phyloP scores from a whole-genome alignment of 768 basidiomycete species.

The Xanthoconium purpureum region DNA sequence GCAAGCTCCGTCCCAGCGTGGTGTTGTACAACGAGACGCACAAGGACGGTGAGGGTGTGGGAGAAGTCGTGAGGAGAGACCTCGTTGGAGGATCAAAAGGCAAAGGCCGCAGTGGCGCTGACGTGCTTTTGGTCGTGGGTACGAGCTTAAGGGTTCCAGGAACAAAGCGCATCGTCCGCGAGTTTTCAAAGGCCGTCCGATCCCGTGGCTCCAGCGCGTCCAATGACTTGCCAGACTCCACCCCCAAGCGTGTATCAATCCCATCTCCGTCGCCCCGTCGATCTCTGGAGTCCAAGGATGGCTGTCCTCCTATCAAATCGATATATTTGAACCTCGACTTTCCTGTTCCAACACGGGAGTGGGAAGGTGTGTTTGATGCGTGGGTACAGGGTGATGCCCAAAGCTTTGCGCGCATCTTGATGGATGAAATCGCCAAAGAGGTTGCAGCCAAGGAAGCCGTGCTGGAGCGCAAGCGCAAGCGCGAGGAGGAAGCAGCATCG shows the following conservation, averaged over 20 bases:
- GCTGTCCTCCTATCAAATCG: constrained; percentile 56
- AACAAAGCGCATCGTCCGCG: constrained; percentile 86
- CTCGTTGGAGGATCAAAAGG: constrained; percentile 67
- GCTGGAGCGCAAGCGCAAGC: constrained; percentile 53
- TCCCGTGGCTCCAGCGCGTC: constrained; percentile 42
- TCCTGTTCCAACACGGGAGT: constrained; percentile 79
- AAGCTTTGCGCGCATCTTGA: constrained; percentile 61
- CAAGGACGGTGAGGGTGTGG: constrained; percentile 83
- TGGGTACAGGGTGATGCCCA: constrained; percentile 92
- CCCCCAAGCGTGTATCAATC: constrained; percentile 34
- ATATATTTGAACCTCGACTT: constrained; percentile 87
- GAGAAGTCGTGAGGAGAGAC: constrained; percentile 78
- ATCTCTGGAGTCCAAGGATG: constrained; percentile 36
- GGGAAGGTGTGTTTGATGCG: constrained; percentile 87
- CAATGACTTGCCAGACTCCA: constrained; percentile 28
- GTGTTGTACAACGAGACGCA: constrained; percentile 90
- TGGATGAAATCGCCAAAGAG: constrained; percentile 57
- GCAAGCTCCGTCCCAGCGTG: constrained; percentile 79
- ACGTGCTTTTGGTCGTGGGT: constrained; percentile 84
- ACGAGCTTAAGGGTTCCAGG: constrained; percentile 88
- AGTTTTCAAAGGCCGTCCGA: constrained; percentile 77
- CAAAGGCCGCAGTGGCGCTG: constrained; percentile 70
- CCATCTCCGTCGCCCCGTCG: constrained; percentile 50
- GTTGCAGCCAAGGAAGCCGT: constrained; percentile 50
- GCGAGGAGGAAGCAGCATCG: constrained; percentile 44